Conservation (phyloP, 345 rosid species). For the Brassica carinata region DNA sequence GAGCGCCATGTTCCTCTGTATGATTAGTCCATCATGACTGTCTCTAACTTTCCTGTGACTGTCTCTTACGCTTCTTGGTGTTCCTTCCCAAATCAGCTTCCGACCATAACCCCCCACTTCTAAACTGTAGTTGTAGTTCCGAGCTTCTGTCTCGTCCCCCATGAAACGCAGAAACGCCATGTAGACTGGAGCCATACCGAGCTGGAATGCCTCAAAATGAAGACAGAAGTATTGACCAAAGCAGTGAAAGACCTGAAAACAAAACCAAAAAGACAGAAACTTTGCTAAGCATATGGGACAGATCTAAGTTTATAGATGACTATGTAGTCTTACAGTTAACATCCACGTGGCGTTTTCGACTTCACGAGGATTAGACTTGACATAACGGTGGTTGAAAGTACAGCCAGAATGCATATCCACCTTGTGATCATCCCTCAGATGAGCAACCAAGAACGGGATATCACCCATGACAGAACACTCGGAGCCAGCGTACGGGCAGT, state of each 20-base stretch:
- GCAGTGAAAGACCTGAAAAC: conserved; percentile 79
- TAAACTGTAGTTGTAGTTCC: conserved; percentile 88
- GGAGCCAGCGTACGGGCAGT: conserved; percentile 92
- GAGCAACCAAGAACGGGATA: conserved; percentile 84
- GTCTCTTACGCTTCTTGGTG: conserved; percentile 85
- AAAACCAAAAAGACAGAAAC: conserved; percentile 21
- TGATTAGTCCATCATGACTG: conserved; percentile 87
- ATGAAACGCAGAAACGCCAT: conserved; percentile 94
- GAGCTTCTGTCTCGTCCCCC: conserved; percentile 89
- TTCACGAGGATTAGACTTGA: conserved; percentile 97
- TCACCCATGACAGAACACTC: conserved; percentile 83
- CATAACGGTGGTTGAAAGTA: conserved; percentile 96
- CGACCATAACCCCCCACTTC: conserved; percentile 95
- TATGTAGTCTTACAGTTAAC: conserved; percentile 71
- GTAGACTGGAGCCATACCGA: conserved; percentile 94
- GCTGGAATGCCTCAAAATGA: conserved; percentile 97
- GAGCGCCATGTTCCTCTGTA: conserved; percentile 90
- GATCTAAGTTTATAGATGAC: background rate
- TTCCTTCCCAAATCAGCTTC: conserved; percentile 93
- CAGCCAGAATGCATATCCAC: conserved; percentile 98
- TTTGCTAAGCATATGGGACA: background rate
- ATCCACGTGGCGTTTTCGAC: conserved; percentile 98
- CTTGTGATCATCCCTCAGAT: conserved; percentile 91
- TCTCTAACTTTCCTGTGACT: conserved; percentile 92
- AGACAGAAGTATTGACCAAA: conserved; percentile 95